phyloP scores from a whole-genome alignment of 805 yeast genomes.

The Starmera amethionina region DNA sequence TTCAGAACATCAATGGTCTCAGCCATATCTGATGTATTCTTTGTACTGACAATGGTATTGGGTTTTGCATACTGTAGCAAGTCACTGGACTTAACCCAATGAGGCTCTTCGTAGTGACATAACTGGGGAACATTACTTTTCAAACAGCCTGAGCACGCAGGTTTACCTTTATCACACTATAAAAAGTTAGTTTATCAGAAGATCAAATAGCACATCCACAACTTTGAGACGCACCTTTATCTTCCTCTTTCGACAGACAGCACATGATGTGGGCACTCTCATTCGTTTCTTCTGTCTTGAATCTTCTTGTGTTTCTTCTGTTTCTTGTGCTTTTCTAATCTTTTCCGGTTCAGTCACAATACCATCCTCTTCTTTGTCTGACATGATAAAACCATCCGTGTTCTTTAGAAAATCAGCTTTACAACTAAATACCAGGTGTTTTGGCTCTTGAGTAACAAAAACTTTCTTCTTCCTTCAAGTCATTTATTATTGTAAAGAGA shows the following conservation, averaged over 20 bases:
- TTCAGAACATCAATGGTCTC: slow-evolving; percentile 23
- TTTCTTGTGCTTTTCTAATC: neutral
- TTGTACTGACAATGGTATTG: too few relatives aligned
- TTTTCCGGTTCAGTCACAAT: too few relatives aligned
- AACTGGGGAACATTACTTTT: slow-evolving; percentile 48
- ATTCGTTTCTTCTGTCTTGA: slow-evolving; percentile 26
- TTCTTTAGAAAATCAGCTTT: too few relatives aligned
- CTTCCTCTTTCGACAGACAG: slow-evolving; percentile 39
- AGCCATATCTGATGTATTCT: too few relatives aligned
- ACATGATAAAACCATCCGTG: too few relatives aligned
- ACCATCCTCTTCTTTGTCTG: too few relatives aligned
- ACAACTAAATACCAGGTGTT: too few relatives aligned
- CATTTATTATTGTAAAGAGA: too few relatives aligned
- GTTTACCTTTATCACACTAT: slow-evolving; percentile 36
- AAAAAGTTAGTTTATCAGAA: neutral
- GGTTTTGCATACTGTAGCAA: slow-evolving; percentile 16
- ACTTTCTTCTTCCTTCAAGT: too few relatives aligned
- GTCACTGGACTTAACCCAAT: slow-evolving; percentile 44
- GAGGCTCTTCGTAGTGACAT: slow-evolving; percentile 47
- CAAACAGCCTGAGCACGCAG: slow-evolving; percentile 43
- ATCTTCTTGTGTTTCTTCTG: neutral
- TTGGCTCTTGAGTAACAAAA: too few relatives aligned
- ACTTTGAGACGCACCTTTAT: slow-evolving; percentile 22
- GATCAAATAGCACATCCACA: too few relatives aligned
- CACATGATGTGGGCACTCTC: slow-evolving; percentile 37